Percentiles rank a stretch among this genome's conserved stretches.
These are phyloP conservation scores for Lepidium aucheri DNA, from an alignment of 345 rosid species.

Conservation along the genomic window DNA sequence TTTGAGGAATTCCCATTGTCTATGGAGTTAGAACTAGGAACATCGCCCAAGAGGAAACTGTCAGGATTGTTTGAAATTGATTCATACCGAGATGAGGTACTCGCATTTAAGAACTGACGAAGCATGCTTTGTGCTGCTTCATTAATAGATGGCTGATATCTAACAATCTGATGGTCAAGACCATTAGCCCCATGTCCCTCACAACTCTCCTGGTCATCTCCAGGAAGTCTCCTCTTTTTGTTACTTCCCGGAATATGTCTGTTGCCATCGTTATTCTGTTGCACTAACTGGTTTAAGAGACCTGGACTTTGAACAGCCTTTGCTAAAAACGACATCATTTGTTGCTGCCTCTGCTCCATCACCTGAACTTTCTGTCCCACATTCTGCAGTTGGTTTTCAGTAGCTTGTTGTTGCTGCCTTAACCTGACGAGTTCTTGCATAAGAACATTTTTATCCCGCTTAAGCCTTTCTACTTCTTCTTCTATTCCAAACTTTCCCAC, in stretches of 20 bases:
- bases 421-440: conserved; percentile 89
- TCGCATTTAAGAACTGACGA: conserved; percentile 47
- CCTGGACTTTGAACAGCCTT: conserved; percentile 83
- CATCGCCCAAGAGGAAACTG: conserved; percentile 37
- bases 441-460: conserved; percentile 83
- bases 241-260: conserved; percentile 51
- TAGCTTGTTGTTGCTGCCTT: conserved; percentile 82
- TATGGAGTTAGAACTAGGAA: conserved; percentile 29
- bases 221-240: conserved; percentile 73
- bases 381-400: conserved; percentile 61
- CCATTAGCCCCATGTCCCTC: conserved; percentile 23
- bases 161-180: conserved; percentile 60
- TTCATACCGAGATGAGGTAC: conserved; percentile 42
- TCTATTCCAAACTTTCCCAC: conserved; percentile 81
- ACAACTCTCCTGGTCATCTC: conserved; percentile 43
- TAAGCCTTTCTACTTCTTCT: conserved; percentile 79
- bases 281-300: conserved; percentile 72
- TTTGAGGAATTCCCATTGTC: conserved; percentile 29
- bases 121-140: conserved; percentile 70
- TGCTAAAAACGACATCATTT: conserved; percentile 85
- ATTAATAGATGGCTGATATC: conserved; percentile 56
- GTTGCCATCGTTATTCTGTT: conserved; percentile 52
- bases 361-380: conserved; percentile 76
- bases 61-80: conserved; percentile 35
- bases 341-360: conserved; percentile 94